Conservation (phyloP, 345 rosid species). For the Citrus hindsii region DNA sequence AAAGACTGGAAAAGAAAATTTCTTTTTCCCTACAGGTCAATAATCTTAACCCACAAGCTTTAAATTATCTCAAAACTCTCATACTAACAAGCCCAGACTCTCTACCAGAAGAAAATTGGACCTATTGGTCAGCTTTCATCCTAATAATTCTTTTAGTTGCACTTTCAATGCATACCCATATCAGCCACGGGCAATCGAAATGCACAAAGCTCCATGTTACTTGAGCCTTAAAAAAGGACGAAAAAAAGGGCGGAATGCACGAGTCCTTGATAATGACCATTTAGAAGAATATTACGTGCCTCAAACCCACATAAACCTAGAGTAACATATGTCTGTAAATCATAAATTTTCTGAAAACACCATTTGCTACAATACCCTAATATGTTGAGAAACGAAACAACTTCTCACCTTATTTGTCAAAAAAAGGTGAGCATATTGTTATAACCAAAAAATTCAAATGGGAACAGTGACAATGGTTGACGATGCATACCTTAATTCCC, state of each 20-base stretch:
- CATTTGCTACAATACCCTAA: neutral
- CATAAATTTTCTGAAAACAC: neutral
- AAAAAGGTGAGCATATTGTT: neutral
- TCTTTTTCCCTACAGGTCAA: neutral
- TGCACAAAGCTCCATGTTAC: neutral
- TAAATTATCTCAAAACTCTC: neutral
- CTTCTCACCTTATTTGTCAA: neutral
- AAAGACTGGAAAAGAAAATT: neutral
- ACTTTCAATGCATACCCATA: neutral
- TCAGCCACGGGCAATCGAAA: neutral
- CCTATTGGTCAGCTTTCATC: neutral
- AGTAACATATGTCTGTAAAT: neutral
- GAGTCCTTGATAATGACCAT: neutral
- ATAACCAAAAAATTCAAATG: neutral
- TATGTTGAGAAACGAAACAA: neutral
- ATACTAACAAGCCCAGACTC: neutral
- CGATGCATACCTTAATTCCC: constrained; percentile 66
- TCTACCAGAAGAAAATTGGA: neutral
- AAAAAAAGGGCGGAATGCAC: neutral
- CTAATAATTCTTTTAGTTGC: neutral
- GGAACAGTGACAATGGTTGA: constrained; percentile 5
- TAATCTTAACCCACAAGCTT: neutral
- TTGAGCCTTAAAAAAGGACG: neutral
- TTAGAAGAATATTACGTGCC: neutral
- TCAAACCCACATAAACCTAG: neutral